Evolutionary conservation across 2,329 filamentous ascomycete species (phyloP), one percentile per base, ranked within the genome.

Genomic region (Pseudogymnoascus sp.): DNA sequence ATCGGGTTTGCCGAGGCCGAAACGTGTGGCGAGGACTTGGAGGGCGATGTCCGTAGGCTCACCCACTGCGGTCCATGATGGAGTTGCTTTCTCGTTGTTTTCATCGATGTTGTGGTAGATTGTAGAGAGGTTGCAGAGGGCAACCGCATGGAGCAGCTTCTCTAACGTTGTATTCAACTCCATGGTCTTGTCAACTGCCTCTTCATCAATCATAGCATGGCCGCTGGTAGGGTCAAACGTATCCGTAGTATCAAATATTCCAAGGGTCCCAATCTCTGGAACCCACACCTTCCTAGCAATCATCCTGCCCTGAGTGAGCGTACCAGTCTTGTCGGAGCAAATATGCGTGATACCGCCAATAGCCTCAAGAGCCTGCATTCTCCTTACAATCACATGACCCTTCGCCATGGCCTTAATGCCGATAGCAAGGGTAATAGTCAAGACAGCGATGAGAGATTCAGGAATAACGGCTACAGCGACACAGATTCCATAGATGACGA

Each of bases 11-110:
- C 76, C 79, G 64, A 80, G 79, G 90, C 12, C 88, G 68, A 90
- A 90, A 16, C 88, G 84, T 76, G 86, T 85, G 56, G 87, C 86
- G 65, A 91, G 87, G 8, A 90, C 87, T 66, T 89, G 86, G 14
- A 91, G 82, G 10, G 88, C 87, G 64, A 91, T 89, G 68, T 91
- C 88, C 3, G 88, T 91, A 3, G 86, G 85, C 67, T 89, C 85
- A 59, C 86, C 87, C 44, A 85, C 75, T 18, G 84, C 84, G 44
- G 77, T 80, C 84, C 85, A 88, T 31, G 10, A 74, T 76, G 11
- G 82, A 73, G 63, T 83, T 10, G 74, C 62, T 76, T 67, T 60
- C 65, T 64, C 14, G 65, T 63, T 33, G 66, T 66, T 31, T 67
- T 65, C 62, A 38, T 61, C 63, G 61, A 64, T 16, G 63, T 64